These are phyloP conservation scores for Myxozyma lipomycoides DNA, from an alignment of 805 yeast species.

Conservation along the genomic window DNA sequence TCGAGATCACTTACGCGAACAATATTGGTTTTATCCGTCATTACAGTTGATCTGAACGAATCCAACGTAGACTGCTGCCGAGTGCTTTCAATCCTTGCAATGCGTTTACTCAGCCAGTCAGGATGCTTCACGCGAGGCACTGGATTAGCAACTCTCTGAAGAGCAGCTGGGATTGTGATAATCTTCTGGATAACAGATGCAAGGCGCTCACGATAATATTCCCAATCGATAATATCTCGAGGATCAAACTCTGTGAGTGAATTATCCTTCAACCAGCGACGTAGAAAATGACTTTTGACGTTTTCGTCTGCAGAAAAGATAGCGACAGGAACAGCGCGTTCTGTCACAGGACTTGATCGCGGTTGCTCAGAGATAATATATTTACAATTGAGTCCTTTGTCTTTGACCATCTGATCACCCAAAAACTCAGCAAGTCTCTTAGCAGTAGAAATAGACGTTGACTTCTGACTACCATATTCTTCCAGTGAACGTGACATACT, in stretches of 20 bases:
- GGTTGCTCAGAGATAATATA: slow-evolving; percentile 87
- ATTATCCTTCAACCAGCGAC: slow-evolving; percentile 84
- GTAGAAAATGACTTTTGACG: slow-evolving; percentile 66
- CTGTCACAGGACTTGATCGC: slow-evolving; percentile 82
- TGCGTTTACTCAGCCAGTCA: slow-evolving; percentile 75
- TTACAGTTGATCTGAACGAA: slow-evolving; percentile 49
- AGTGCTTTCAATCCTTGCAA: slow-evolving; percentile 51
- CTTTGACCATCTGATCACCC: slow-evolving; percentile 95
- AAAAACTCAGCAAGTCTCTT: slow-evolving; percentile 86
- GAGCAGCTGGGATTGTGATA: slow-evolving; percentile 94
- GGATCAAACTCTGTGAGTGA: slow-evolving; percentile 79
- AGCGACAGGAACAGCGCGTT: slow-evolving; percentile 94
- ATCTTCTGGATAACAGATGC: slow-evolving; percentile 93
- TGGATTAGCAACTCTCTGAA: slow-evolving; percentile 82
- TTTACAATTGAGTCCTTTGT: slow-evolving; percentile 91
- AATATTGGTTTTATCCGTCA: slow-evolving; percentile 38
- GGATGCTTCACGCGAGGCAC: slow-evolving; percentile 95
- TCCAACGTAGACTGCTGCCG: slow-evolving; percentile 64
- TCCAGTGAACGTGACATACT: slow-evolving; percentile 88
- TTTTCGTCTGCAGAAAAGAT: slow-evolving; percentile 78
- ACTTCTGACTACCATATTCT: slow-evolving; percentile 86
- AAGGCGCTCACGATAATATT: slow-evolving; percentile 80
- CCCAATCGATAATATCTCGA: slow-evolving; percentile 88
- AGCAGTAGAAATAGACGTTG: slow-evolving; percentile 95
- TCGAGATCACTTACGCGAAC: slow-evolving; percentile 31